Base-by-base conservation (phyloP, 2,329 filamentous ascomycete genomes). In the Colletotrichum chrysophilum region DNA sequence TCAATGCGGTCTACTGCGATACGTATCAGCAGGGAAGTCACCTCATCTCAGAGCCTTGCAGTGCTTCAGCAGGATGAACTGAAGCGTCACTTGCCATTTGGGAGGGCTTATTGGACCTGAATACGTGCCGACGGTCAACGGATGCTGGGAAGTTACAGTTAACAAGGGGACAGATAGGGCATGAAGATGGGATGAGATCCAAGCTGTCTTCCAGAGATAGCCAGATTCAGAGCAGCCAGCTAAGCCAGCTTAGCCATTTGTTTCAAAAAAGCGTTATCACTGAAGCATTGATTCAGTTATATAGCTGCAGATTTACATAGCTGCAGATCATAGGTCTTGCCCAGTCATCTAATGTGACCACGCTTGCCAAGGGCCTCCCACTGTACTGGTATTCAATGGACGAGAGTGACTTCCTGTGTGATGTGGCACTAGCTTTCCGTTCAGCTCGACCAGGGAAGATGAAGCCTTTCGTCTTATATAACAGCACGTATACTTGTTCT, bases 141-240 rank as follows among this genome's bases (percentile, higher is more conserved):
- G 4, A 18, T 18, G 4, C 16, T 38, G 7, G 3, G 16, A 38
- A 10, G 2, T 18, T 10, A 38, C 2, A 18, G 1, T 38, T 18
- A 10, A 8, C 4, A 43, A 43, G 16, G 36, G 36, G 36, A 9
- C 36, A 9, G 36, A 0, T 9, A 43, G 16, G 36, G 16, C 36
- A 43, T 43, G 16, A 43, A 43, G 8, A 43, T 3, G 16, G 3
- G 8, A 43, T 18, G 36, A 43, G 1, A 1, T 43, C 36, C 36
- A 43, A 0, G 36, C 2, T 1, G 16, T 43, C 16, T 5, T 18
- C 7, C 16, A 1, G 36, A 43, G 1, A 5, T 43, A 0, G 36
- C 36, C 7, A 43, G 36, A 18, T 38, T 38, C 2, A 5, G 36
- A 38, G 7, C 4, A 18, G 4, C 36, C 36, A 38, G 4, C 7